Evolutionary conservation across 305 asterid species (phyloP), one percentile per base, ranked within the genome.

Genomic region (Withania somnifera): DNA sequence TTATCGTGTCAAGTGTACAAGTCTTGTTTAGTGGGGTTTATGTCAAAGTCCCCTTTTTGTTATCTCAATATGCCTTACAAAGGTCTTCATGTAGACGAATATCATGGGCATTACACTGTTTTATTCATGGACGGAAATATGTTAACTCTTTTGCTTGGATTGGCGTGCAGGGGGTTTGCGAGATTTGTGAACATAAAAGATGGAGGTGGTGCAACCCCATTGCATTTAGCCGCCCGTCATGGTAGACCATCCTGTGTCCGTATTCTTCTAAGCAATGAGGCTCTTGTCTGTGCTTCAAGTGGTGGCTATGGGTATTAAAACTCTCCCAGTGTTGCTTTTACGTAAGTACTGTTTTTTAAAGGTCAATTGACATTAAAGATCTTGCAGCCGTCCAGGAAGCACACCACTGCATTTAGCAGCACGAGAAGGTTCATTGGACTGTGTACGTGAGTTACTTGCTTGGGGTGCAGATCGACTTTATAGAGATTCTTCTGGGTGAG

Each of bases 361-460:
- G 11, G 83, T 82, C 60, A 75, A 80, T 8, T 87, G 81, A 86
- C 56, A 40, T 22, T 58, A 32, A 7, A 47, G 5, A 3, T 11
- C 63, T 68, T 87, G 81, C 89, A 94, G 98, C 77, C 88, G 85
- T 84, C 91, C 90, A 30, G 98, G 98, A 11, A 90, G 92, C 82
- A 89, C 98, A 17, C 97, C 98, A 34, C 94, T 94, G 87, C 98
- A 94, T 88, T 88, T 91, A 78, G 98, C 98, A 81, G 98, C 98
- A 22, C 90, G 94, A 15, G 97, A 92, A 69, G 98, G 97, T 50
- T 93, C 98, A 5, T 82, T 94, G 90, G 97, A 94, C 81, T 94
- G 95, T 84, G 90, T 91, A 20, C 92, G 97, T 7, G 95, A 93
- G 84, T 87, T 94, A 88, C 95, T 94, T 77, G 89, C 98, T 81